Evolutionary conservation across 768 basidiomycete species (phyloP).

Genomic region (Dacryopinax spathularia): DNA sequence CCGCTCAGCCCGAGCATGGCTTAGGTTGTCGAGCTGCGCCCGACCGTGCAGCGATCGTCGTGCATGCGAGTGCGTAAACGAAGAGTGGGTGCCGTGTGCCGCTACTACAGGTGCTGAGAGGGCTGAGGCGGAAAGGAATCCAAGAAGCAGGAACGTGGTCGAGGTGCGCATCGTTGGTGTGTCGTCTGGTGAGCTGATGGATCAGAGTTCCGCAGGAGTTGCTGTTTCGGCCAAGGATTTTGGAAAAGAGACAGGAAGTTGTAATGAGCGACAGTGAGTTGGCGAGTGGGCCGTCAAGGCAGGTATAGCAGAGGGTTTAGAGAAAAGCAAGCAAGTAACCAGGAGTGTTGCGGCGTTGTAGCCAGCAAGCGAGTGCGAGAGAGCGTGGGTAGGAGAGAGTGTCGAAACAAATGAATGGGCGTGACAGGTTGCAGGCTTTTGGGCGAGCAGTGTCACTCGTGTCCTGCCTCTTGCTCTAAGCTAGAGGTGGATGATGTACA

Average conservation of each 20-base stretch:
- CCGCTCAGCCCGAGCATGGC: not conserved
- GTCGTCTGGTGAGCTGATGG: not conserved
- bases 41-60: conserved; percentile 19
- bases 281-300: conserved; percentile 1
- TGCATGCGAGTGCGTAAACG: conserved; percentile 26
- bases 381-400: not conserved
- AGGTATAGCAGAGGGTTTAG: not conserved
- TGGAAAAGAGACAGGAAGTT: not conserved
- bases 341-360: not conserved
- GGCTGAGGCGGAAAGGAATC: not conserved
- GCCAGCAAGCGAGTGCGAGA: not conserved
- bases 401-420: too few relatives aligned
- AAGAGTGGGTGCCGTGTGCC: conserved; percentile 30
- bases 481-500: not conserved
- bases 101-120: conserved; percentile 4
- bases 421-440: too few relatives aligned
- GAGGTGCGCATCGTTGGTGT: conserved; percentile 5
- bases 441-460: too few relatives aligned
- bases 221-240: not conserved
- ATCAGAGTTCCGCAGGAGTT: not conserved
- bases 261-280: not conserved
- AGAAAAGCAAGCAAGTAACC: not conserved
- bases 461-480: too few relatives aligned
- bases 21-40: not conserved
- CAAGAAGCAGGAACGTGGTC: not conserved